Conservation (phyloP, 2,329 filamentous ascomycete species). For the Trichophyton verrucosum region DNA sequence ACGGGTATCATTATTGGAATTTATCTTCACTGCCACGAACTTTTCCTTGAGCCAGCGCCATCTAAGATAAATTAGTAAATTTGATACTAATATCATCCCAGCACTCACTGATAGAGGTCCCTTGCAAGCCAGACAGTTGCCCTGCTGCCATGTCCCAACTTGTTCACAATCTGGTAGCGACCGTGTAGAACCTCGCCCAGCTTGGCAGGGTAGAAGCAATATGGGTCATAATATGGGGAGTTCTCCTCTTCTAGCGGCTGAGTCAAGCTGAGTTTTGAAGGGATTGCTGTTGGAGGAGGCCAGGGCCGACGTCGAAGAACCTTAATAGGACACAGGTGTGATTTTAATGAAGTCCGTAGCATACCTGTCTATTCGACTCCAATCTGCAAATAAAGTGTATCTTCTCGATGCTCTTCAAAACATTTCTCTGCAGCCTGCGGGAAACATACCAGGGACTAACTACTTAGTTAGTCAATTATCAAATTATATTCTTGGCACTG, state of each 20-base stretch:
- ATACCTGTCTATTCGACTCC: too few species aligned
- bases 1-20: constrained; percentile 13
- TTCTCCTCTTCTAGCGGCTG: neutral
- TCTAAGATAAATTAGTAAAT: constrained; percentile 9
- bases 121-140: constrained; percentile 34
- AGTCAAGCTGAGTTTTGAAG: neutral
- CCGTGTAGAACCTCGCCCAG: constrained; percentile 9
- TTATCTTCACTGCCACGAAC: constrained; percentile 27
- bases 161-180: constrained; percentile 16
- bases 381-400: too few species aligned
- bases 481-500: too few species aligned
- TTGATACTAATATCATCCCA: neutral
- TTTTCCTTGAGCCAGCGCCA: constrained; percentile 18
- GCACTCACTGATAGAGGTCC: constrained; percentile 13
- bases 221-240: neutral
- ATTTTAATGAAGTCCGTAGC: too few species aligned
- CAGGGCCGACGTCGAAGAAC: neutral
- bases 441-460: too few species aligned
- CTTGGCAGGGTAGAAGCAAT: neutral
- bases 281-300: too few species aligned
- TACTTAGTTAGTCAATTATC: too few species aligned
- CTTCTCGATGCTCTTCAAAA: too few species aligned
- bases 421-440: too few species aligned
- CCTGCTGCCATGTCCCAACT: constrained; percentile 32
- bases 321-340: too few species aligned